Evolutionary conservation across 164 flowering plant species (phyloP).

Genomic region (Cinnamomum micranthum): DNA sequence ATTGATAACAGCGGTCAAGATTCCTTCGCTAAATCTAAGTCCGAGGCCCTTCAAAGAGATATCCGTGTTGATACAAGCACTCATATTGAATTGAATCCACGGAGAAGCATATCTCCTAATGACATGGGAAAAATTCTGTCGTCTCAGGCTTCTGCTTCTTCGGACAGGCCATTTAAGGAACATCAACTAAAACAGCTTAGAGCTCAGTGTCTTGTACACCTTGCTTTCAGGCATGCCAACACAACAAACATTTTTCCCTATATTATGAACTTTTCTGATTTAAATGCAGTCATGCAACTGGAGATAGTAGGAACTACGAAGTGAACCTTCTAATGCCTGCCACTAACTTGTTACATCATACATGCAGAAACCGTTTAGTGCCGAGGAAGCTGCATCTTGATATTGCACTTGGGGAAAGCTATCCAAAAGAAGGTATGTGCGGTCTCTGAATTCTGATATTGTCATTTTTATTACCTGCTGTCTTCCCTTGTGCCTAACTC

Average conservation of each 20-base stretch:
- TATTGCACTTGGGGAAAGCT: constrained; percentile 75
- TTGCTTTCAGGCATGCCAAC: constrained; percentile 71
- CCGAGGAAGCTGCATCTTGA: constrained; percentile 95
- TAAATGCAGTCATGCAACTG: background rate
- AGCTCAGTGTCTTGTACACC: constrained; percentile 97
- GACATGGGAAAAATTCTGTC: constrained; percentile 59
- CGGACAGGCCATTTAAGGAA: constrained; percentile 76
- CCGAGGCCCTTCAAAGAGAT: constrained; percentile 7
- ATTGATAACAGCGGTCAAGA: constrained; percentile 6
- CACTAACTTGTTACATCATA: background rate
- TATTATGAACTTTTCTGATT: background rate
- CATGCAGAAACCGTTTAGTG: constrained; percentile 66
- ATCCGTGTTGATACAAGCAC: constrained; percentile 23
- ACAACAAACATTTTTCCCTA: background rate
- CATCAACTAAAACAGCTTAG: constrained; percentile 94
- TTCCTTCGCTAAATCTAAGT: constrained; percentile 3
- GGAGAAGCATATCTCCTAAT: constrained; percentile 32
- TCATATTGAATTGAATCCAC: constrained; percentile 32
- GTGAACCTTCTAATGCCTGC: background rate
- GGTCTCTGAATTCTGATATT: background rate
- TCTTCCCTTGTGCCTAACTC: background rate
- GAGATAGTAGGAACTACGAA: background rate
- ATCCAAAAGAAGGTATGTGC: constrained; percentile 64
- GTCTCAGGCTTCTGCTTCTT: constrained; percentile 26
- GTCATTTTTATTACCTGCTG: background rate